Evolutionary conservation across 305 asterid species (phyloP), one percentile per base, ranked within the genome.

Genomic region (Solanum chacoense): DNA sequence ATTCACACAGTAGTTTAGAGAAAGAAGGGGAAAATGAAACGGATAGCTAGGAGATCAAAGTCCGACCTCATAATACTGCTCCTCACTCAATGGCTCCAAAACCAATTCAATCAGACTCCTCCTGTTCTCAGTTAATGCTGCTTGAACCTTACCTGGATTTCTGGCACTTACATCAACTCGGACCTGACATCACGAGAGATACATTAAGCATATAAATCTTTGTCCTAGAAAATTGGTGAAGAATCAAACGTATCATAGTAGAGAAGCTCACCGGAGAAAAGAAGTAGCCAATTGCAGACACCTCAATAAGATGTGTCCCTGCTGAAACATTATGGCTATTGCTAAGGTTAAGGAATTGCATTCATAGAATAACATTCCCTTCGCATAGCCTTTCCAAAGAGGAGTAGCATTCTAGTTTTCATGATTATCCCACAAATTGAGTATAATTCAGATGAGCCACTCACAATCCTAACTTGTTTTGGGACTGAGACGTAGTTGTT

Each of bases 261-360:
- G 71, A 69, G 86, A 88, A 42, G 87, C 97, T 93, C 91, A 96
- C 99, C 1, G 99, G 99, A 90, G 99, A 96, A 93, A 96, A 95
- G 91, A 95, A 90, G 92, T 94, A 95, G 88, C 99, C 98, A 29
- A 92, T 90, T 45, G 98, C 97, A 89, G 96, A 90, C 91, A 96
- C 97, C 91, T 96, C 99, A 89, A 96, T 95, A 73, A 96, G 98
- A 93, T 96, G 98, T 91, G 99, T 96, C 89, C 98, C 98, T 59
- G 98, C 98, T 10, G 98, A 94, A 85, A 96, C 98, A 89, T 95
- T 93, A 91, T 95, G 96, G 91, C 99, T 96, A 84, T 90, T 86
- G 88, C 85, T 42, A 79, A 59, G 85, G 92, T 94, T 93, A 95
- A 95, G 94, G 95, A 94, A 92, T 79, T 89, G 84, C 85, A 24